Evolutionary conservation across 768 basidiomycete species (phyloP), one percentile per base, ranked within the genome.

Genomic region (Termitomyces sp.): DNA sequence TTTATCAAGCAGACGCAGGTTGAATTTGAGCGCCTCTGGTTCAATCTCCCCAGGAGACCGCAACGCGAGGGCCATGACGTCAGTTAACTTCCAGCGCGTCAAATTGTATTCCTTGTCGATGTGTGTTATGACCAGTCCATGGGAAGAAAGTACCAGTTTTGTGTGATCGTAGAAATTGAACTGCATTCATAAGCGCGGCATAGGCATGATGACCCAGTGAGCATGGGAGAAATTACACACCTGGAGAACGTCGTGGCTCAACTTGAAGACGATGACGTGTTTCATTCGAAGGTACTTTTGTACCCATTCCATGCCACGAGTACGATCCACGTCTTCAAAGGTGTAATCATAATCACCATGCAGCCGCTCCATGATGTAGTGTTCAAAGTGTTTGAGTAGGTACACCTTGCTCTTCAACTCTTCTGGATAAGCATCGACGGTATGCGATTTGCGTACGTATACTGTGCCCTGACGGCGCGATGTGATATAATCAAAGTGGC

Each of bases 81-180:
- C 84, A 47, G 79, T 79, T 44, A 96, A 75, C 35, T 83, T 78
- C 78, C 83, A 88, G 41, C 86, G 84, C 43, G 86, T 85, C 68
- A 94, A 72, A 54, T 79, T 78, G 74, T 93, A 90, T 63, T 86
- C 80, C 77, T 92, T 93, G 80, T 94, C 92, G 65, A 98, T 95
- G 70, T 95, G 86, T 3, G 94, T 92, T 49, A 98, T 78, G 14
- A 86, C 71, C 12, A 87, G 76, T 3, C 91, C 95, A 28, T 86
- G 77, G 1, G 86, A 83, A 17, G 93, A 92, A 50, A 99, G 76
- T 56, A 99, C 86, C 58, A 98, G 74, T 70, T 99, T 98, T 42
- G 91, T 88, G 74, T 99, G 97, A 73, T 98, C 97, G 70, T 91
- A 92, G 70, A 98, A 98, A 77, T 98, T 99, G 81, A 98, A 98